These are phyloP conservation scores for Wickerhamiella azyma DNA, from an alignment of 805 yeast species.

Conservation along the genomic window DNA sequence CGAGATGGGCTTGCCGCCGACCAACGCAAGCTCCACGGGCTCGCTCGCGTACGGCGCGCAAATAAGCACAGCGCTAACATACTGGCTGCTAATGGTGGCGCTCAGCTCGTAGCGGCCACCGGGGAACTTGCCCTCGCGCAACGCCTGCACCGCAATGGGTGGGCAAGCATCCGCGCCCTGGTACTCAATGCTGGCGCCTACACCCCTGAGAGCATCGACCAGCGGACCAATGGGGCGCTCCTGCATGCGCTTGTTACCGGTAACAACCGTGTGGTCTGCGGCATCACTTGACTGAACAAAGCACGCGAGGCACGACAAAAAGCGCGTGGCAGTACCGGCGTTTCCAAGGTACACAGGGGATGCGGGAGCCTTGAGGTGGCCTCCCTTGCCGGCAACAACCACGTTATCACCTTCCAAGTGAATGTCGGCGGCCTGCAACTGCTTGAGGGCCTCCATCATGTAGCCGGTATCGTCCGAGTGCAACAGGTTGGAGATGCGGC, in stretches of 20 bases:
- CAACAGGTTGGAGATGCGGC: constrained; percentile 68
- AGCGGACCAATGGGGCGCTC: constrained; percentile 94
- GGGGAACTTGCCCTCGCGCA: constrained; percentile 41
- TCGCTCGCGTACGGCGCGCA: constrained; percentile 90
- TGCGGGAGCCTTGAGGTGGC: constrained; percentile 42
- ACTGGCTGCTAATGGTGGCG: constrained; percentile 94
- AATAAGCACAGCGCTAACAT: constrained; percentile 90
- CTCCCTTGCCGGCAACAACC: constrained; percentile 75
- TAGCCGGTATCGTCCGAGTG: constrained; percentile 95
- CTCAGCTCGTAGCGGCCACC: constrained; percentile 92
- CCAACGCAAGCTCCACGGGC: constrained; percentile 76
- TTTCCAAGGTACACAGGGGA: constrained; percentile 79
- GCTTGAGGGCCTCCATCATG: constrained; percentile 77
- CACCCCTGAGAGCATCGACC: constrained; percentile 73
- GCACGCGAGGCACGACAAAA: constrained; percentile 85
- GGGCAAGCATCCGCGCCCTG: constrained; percentile 66
- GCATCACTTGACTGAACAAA: constrained; percentile 42
- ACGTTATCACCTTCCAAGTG: constrained; percentile 80
- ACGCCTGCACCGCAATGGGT: constrained; percentile 58
- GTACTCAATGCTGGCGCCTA: constrained; percentile 67
- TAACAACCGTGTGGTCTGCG: constrained; percentile 42
- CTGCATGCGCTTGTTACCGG: constrained; percentile 96
- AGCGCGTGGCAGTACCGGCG: constrained; percentile 96
- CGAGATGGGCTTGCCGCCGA: constrained; percentile 95
- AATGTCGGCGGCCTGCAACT: constrained; percentile 68